Conservation (phyloP, 2,329 filamentous ascomycete species). For the Myriangium duriaei region DNA sequence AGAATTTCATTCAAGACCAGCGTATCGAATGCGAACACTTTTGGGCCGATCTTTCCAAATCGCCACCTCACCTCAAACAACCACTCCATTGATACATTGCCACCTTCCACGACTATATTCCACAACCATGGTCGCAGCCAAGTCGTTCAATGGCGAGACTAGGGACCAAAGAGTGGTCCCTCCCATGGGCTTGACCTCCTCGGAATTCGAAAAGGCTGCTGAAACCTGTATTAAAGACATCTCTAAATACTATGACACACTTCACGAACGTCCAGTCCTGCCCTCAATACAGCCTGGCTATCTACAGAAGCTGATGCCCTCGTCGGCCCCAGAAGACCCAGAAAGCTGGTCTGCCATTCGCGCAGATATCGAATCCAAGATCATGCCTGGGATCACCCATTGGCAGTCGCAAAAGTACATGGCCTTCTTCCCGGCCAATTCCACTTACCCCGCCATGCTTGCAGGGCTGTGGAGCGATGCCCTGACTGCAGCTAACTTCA, state of each 20-base stretch:
- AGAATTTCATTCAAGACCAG: no score
- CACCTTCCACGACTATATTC: no score
- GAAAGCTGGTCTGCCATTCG: conserved; percentile 71
- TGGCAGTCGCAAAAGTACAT: conserved; percentile 94
- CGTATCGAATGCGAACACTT: no score
- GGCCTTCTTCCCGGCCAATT: conserved; percentile 81
- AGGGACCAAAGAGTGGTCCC: conserved; percentile 16
- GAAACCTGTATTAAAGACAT: conserved; percentile 74
- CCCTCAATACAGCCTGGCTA: conserved; percentile 76
- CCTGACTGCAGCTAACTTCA: conserved; percentile 85
- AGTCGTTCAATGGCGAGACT: conserved; percentile 5
- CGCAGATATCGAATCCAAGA: conserved; percentile 69
- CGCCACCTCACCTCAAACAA: no score
- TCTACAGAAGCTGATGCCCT: conserved; percentile 64
- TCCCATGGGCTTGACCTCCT: conserved; percentile 54
- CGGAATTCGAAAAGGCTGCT: conserved; percentile 66
- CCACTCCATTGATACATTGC: no score
- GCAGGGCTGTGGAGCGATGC: conserved; percentile 86
- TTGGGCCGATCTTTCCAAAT: no score
- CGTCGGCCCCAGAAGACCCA: conserved; percentile 48
- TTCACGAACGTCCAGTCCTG: conserved; percentile 58
- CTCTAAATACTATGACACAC: conserved; percentile 67
- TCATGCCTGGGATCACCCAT: conserved; percentile 85
- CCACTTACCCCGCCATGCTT: conserved; percentile 72
- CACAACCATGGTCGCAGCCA: no score